A percentile compares a stretch with the other conserved stretches of the same genome.
Evolutionary conservation across 78 protist genomes (phyloP).

Genomic region (Dictyostelium citrinum): DNA sequence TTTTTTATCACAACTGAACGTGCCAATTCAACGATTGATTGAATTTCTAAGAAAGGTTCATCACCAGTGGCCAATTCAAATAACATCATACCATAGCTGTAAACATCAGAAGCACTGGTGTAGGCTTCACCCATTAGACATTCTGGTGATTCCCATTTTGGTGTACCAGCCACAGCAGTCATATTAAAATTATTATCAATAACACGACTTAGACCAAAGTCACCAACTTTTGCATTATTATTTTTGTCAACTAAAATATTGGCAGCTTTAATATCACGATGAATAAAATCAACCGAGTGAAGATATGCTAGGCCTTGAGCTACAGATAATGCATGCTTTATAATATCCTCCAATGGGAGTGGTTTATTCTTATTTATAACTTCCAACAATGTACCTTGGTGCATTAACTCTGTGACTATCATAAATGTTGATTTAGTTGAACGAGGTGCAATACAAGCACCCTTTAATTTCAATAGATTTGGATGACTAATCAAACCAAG

Average conservation of each 20-base stretch:
- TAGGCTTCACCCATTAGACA: conserved; percentile 53
- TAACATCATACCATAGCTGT: conserved; percentile 62
- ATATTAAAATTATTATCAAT: conserved; percentile 15
- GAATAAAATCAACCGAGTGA: conserved; percentile 80
- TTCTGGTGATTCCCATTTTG: conserved; percentile 76
- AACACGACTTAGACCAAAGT: conserved; percentile 54
- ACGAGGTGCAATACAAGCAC: conserved; percentile 67
- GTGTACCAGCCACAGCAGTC: conserved; percentile 72
- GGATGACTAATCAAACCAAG: conserved; percentile 61
- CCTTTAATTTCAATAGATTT: conserved; percentile 51
- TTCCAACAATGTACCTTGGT: conserved; percentile 53
- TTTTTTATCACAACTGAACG: conserved; percentile 57
- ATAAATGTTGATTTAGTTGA: conserved; percentile 32
- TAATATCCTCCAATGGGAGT: background rate
- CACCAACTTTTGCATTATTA: conserved; percentile 58
- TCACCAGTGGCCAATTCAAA: conserved; percentile 49
- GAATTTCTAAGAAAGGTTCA: conserved; percentile 57
- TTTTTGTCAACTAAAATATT: conserved; percentile 58
- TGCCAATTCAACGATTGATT: conserved; percentile 47
- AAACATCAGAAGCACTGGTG: conserved; percentile 57
- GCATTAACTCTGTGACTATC: conserved; percentile 69
- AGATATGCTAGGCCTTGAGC: conserved; percentile 87
- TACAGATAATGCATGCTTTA: conserved; percentile 51
- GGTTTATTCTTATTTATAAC: conserved; percentile 52
- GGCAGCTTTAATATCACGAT: conserved; percentile 90